These are phyloP conservation scores for Trichaptum fuscoviolaceum DNA, from an alignment of 768 basidiomycete genomes.

Conservation along the genomic window DNA sequence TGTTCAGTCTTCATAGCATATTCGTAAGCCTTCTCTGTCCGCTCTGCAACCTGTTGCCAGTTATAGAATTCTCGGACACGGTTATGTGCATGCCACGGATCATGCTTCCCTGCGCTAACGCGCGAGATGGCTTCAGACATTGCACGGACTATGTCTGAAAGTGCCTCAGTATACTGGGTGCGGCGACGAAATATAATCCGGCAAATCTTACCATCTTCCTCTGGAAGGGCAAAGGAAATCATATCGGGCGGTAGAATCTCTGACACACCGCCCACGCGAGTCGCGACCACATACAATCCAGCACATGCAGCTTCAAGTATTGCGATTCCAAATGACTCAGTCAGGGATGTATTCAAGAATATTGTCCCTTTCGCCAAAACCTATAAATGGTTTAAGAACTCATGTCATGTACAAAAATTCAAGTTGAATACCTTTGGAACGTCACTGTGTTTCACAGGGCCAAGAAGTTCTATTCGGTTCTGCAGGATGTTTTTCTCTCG, in stretches of 20 bases:
- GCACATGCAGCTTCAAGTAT: slow-evolving; percentile 95
- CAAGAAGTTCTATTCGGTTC: slow-evolving; percentile 87
- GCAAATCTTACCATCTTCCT: slow-evolving; percentile 74
- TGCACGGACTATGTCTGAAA: slow-evolving; percentile 76
- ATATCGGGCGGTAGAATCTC: slow-evolving; percentile 92
- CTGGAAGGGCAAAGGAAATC: slow-evolving; percentile 92
- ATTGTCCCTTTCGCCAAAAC: slow-evolving; percentile 85
- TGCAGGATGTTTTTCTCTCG: slow-evolving; percentile 86
- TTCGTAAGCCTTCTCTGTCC: slow-evolving; percentile 82
- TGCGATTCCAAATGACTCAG: slow-evolving; percentile 96
- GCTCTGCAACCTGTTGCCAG: slow-evolving; percentile 73
- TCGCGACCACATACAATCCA: slow-evolving; percentile 90
- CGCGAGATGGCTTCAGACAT: slow-evolving; percentile 75
- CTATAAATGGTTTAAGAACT: slow-evolving; percentile 30
- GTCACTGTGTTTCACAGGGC: slow-evolving; percentile 72
- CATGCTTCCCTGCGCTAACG: slow-evolving; percentile 61
- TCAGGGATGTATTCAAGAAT: slow-evolving; percentile 92
- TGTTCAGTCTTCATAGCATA: slow-evolving; percentile 55
- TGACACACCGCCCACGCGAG: slow-evolving; percentile 91
- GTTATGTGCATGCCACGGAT: slow-evolving; percentile 70
- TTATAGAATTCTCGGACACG: slow-evolving; percentile 80
- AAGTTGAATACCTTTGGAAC: slow-evolving; percentile 58
- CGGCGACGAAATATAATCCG: neutral
- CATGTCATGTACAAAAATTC: neutral
- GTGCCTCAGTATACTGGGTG: neutral